These are phyloP conservation scores for Geosmithia morbida DNA, from an alignment of 2,329 filamentous ascomycete species.

Conservation along the genomic window DNA sequence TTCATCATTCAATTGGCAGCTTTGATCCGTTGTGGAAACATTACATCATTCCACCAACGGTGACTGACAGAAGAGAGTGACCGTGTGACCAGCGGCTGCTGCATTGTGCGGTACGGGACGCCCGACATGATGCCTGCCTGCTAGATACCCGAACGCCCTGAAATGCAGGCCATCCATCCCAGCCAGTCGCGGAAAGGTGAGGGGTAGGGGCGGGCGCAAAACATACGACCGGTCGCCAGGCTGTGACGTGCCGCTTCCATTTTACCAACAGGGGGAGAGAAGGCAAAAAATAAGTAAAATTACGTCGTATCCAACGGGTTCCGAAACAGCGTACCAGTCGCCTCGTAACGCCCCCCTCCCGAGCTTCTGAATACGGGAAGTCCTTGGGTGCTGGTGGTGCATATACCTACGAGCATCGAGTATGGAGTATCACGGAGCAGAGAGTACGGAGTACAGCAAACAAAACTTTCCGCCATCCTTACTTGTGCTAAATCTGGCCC, in stretches of 20 bases:
- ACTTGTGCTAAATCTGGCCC: neutral
- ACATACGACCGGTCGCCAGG: neutral
- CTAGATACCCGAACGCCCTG: neutral
- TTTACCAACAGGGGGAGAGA: neutral
- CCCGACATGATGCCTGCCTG: neutral
- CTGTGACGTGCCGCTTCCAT: neutral
- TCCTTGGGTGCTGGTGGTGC: no score
- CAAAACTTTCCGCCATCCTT: neutral
- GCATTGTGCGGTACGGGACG: slow-evolving; percentile 1
- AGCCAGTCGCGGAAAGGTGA: neutral
- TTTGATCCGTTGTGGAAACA: neutral
- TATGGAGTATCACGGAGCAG: no score
- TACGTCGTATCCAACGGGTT: neutral
- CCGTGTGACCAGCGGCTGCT: neutral
- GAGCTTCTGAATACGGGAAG: no score
- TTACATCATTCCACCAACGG: neutral
- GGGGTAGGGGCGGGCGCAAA: neutral
- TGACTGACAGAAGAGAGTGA: neutral
- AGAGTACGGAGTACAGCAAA: neutral
- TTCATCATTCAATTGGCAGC: neutral
- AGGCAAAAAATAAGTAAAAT: neutral
- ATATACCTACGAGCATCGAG: no score
- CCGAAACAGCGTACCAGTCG: no score
- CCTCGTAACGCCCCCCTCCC: no score
- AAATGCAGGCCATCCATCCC: neutral